Evolutionary conservation across 441 rosid genomes (phyloP), one percentile per base, ranked within the genome.

Genomic region (Populus hybrid): DNA sequence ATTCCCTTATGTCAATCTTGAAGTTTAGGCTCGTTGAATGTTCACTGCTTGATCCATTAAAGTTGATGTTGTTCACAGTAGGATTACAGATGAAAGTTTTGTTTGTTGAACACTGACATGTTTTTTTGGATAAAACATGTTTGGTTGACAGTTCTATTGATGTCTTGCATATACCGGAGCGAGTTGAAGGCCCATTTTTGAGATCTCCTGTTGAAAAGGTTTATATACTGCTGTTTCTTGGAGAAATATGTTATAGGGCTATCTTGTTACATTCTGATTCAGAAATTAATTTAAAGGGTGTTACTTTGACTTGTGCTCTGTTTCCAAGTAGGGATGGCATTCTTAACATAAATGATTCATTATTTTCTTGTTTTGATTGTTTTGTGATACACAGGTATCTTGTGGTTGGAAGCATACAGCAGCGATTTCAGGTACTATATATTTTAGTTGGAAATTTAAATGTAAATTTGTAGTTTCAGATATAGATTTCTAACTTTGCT

Each of bases 361-460:
- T 35, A 35, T 7, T 5, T 35, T 35, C 38, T 35, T 35, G 8
- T 35, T 35, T 35, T 35, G 8, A 35, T 7, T 35, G 38, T 35
- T 35, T 35, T 35, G 8, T 35, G 38, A 20, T 65, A 35, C 26
- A 65, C 90, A 92, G 88, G 95, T 90, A 75, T 92, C 95, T 69
- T 92, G 97, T 83, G 97, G 97, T 34, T 34, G 36, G 97, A 92
- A 92, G 86, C 97, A 92, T 80, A 92, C 95, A 67, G 94, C 95
- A 72, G 95, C 92, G 35, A 86, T 93, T 78, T 88, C 97, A 57
- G 92, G 97, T 88, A 84, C 70, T 86, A 65, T 35, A 73, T 74
- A 4, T 67, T 32, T 36, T 59, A 57, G 28, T 30, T 65, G 57
- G 12, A 72, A 64, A 42, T 53, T 40, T 75, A 35, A 59, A 42